Percentiles rank a stretch among this genome's conserved stretches.
Conservation (phyloP, 208 protist species). For the Acanthamoeba triangularis region DNA sequence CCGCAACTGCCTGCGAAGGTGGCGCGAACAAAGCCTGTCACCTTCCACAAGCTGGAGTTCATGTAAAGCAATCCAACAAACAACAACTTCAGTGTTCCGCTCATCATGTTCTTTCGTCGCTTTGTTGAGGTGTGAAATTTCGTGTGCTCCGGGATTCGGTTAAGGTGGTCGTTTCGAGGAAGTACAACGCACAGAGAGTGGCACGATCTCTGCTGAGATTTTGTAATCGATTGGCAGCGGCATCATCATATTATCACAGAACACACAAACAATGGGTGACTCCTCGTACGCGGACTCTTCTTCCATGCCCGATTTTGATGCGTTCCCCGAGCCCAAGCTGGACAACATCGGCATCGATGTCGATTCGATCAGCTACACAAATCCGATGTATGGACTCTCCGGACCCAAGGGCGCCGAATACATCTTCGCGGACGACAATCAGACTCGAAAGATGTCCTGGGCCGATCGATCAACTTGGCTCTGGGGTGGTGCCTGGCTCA, state of each 20-base stretch:
- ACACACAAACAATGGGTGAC: slow-evolving; percentile 44
- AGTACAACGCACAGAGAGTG: not conserved
- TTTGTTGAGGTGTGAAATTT: not conserved
- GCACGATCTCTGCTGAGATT: not conserved
- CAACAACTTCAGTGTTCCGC: no score
- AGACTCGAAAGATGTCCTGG: slow-evolving; percentile 25
- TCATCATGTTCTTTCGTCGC: no score
- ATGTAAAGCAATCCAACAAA: not conserved
- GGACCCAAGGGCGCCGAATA: slow-evolving; percentile 65
- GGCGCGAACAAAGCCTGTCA: not conserved
- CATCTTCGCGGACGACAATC: slow-evolving; percentile 41
- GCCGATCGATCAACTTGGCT: slow-evolving; percentile 74
- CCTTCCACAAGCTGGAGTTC: slow-evolving; percentile 20
- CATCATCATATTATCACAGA: not conserved
- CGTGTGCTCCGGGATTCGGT: not conserved
- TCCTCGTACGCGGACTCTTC: slow-evolving; percentile 19
- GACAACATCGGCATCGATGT: slow-evolving; percentile 54
- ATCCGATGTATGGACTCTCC: not conserved
- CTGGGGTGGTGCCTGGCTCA: slow-evolving; percentile 39
- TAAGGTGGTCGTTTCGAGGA: not conserved
- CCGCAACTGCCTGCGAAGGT: not conserved
- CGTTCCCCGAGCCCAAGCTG: slow-evolving; percentile 8
- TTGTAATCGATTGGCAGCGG: not conserved
- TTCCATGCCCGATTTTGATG: not conserved
- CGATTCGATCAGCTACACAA: slow-evolving; percentile 59